A percentile compares a stretch with the other conserved stretches of the same genome.
Conservation (phyloP, 345 rosid genomes). For the Eucalyptus urophylla region DNA sequence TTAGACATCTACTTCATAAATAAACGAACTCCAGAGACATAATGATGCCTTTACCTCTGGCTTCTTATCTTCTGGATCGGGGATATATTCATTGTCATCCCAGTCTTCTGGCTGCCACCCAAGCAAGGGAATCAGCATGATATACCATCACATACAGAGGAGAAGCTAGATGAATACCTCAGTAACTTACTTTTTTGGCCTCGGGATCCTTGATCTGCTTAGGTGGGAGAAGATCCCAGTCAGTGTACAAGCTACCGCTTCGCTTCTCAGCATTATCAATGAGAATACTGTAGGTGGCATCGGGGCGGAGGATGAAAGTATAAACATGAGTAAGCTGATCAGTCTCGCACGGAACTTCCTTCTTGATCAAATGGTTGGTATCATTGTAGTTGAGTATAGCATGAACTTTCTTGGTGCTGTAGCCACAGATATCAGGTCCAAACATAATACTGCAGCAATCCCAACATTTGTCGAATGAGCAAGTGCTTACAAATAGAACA, state of each 20-base stretch:
- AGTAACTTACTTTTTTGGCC: conserved; percentile 61
- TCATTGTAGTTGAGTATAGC: conserved; percentile 83
- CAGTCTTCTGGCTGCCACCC: conserved; percentile 87
- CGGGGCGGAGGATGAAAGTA: conserved; percentile 84
- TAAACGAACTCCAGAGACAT: not conserved
- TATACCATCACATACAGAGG: not conserved
- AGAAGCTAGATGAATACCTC: not conserved
- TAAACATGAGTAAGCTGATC: conserved; percentile 96
- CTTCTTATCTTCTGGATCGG: conserved; percentile 93
- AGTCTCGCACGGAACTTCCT: conserved; percentile 98
- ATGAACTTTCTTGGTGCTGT: conserved; percentile 98
- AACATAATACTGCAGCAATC: conserved; percentile 80
- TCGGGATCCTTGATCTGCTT: conserved; percentile 89
- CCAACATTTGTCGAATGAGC: not conserved
- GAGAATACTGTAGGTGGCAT: conserved; percentile 88
- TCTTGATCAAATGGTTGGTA: conserved; percentile 81
- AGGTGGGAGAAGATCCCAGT: conserved; percentile 92
- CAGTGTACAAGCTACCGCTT: conserved; percentile 81
- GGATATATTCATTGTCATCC: conserved; percentile 84
- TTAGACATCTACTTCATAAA: not conserved
- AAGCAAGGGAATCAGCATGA: not conserved
- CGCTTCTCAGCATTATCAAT: conserved; percentile 91
- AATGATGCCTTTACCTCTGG: conserved; percentile 54
- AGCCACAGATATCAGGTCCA: conserved; percentile 98
- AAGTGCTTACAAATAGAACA: not conserved